Evolutionary conservation across 2,329 filamentous ascomycete genomes (phyloP), one percentile per base, ranked within the genome.

Genomic region (Claviceps sp.): DNA sequence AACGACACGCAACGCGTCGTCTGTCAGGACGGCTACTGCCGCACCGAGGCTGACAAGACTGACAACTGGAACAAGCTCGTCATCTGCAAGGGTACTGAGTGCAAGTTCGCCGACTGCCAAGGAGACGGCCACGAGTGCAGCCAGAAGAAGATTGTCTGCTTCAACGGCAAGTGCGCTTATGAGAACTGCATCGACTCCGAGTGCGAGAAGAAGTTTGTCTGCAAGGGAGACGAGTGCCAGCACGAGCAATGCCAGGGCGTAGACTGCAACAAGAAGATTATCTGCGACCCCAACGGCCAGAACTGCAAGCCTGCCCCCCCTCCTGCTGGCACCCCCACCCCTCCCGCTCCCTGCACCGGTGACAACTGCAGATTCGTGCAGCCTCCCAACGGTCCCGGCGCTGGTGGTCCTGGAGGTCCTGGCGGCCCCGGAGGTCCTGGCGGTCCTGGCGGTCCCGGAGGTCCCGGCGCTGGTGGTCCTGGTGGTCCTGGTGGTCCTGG

Each of bases 101-200:
- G 64, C 61, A 58, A 58, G 51, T 64, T 57, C 55, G 49, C 58
- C 48, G 16, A 57, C 34, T 59, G 58, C 58, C n/a, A 59, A 20
- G 55, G 52, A 9, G 5, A 18, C 6, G 18, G 4, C 37, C 50
- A 59, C 2, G 59, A 62, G 37, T 62, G 59, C 52, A 41, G 37
- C 8, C 48, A 57, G 50, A 61, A 61, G 54, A 67, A 68, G 61
- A 55, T 67, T 49, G 57, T 63, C 58, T 70, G 65, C 64, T 58
- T 58, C 54, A 59, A 62, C 46, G 59, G 56, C 51, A 56, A 62
- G 52, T 70, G 66, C 59, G 53, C 54, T 18, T 51, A 58, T 26
- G 62, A 61, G 56, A 55, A 60, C 49, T 62, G 62, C 60, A 52
- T 57, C 47, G 56, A 57, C 37, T 56, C 65, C 4, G 59, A 62